Evolutionary conservation across 495 filamentous ascomycete genomes (phyloP).

Genomic region (Neurospora discreta): DNA sequence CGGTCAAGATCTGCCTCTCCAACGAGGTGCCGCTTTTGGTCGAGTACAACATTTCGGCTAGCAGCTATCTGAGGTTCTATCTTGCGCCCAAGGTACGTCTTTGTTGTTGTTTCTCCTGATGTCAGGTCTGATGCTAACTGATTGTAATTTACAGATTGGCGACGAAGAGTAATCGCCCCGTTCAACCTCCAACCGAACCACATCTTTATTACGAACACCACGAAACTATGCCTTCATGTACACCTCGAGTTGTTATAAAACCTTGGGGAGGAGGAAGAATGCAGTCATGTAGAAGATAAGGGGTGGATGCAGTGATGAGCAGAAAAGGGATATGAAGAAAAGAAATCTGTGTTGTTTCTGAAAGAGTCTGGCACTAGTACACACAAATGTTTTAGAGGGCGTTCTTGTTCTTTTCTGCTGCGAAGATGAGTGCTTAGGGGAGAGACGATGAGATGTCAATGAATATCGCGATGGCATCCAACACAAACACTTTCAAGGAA

Average conservation of each 20-base stretch:
- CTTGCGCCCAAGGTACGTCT: conserved; percentile 82
- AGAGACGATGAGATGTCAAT: not conserved
- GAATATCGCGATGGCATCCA: not conserved
- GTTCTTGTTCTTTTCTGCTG: not conserved
- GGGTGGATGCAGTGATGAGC: not conserved
- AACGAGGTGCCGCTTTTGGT: conserved; percentile 94
- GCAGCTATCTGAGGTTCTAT: conserved; percentile 91
- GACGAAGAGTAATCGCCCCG: conserved; percentile 64
- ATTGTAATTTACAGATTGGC: conserved; percentile 51
- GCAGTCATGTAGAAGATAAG: not conserved
- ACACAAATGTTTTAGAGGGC: not conserved
- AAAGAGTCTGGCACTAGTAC: not conserved
- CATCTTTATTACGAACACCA: not conserved
- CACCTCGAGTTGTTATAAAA: not conserved
- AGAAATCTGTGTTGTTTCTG: not conserved
- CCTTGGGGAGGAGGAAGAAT: not conserved
- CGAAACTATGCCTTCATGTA: not conserved
- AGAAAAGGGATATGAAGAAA: not conserved
- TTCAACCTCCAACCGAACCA: not conserved
- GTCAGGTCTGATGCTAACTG: conserved; percentile 1
- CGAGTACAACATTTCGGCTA: conserved; percentile 64
- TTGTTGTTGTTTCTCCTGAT: not conserved
- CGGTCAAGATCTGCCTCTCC: conserved; percentile 84
- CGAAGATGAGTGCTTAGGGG: not conserved
- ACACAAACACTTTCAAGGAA: not conserved